Conservation (phyloP, 306 rosid genomes). For the Corylus heterophylla region DNA sequence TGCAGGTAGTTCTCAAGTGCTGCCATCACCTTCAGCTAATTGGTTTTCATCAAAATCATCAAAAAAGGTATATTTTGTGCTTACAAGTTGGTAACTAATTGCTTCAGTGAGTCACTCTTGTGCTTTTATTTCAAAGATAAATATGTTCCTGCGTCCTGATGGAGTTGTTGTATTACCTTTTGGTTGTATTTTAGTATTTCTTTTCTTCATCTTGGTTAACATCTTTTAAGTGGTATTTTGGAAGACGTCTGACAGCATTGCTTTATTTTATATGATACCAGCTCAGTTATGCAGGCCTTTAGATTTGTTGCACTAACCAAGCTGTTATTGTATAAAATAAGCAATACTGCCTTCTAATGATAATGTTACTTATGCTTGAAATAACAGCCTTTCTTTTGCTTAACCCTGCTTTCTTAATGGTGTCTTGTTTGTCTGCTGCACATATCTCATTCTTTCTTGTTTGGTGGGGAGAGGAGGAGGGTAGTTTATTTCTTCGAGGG, state of each 20-base stretch:
- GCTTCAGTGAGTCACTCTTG: neutral
- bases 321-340: neutral
- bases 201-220: neutral
- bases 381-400: neutral
- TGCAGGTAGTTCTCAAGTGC: slow-evolving; percentile 55
- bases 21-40: slow-evolving; percentile 47
- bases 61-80: slow-evolving; percentile 51
- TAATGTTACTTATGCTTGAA: neutral
- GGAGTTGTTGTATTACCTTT: neutral
- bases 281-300: neutral
- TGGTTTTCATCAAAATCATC: slow-evolving; percentile 78
- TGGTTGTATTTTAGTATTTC: neutral
- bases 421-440: neutral
- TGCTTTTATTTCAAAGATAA: neutral
- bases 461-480: neutral
- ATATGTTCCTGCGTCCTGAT: neutral
- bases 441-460: neutral
- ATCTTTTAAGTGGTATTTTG: neutral
- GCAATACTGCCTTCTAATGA: neutral
- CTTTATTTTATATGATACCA: neutral
- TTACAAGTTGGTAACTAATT: slow-evolving; percentile 5
- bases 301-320: neutral
- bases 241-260: neutral
- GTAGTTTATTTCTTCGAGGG: neutral
- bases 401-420: neutral